Evolutionary conservation across 768 basidiomycete species (phyloP), one percentile per base, ranked within the genome.

Genomic region (Gelatoporia subvermispora): DNA sequence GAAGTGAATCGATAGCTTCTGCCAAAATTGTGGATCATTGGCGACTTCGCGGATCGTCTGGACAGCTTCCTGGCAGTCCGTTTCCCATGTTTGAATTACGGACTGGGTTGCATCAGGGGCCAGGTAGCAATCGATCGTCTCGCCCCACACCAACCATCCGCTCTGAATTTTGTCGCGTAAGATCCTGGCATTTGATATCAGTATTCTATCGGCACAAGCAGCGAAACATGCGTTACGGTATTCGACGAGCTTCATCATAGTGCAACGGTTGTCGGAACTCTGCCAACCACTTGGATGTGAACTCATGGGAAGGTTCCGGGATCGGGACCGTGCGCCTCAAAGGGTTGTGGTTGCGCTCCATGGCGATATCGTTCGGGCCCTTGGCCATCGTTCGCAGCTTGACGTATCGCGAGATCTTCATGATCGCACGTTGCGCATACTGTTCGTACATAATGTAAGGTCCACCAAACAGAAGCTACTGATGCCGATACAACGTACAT

Each of bases 341-440:
- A 1, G 88, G 88, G 59, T 93, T 91, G 50, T 73, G 72, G 47
- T 77, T 78, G 36, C 74, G 74, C 54, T 77, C 78, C 4, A 87
- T 65, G 9, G 79, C 77, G 16, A 93, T 67, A 50, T 84, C 82
- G 34, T 72, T 68, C 25, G 79, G 72, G 11, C 72, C 70, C 1
- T 61, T 66, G 51, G 81, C 81, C 42, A 81, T 77, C 1, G 90
- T 86, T 38, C 90, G 78, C n/a, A 94, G 59, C 66, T 93, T 93
- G 67, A 93, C 73, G 62, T 82, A 81, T 46, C 86, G 80, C 7
- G 85, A 71, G 23, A 79, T 75, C 63, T 92, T 92, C 74, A 89
- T 86, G 11, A 88, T 66, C 1, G 84, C 86, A 51, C 86, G 76
- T 61, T 84, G 82, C 3, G 81, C 75, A 69, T 85, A 85, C 84